phyloP scores from a whole-genome alignment of 2,329 filamentous ascomycete genomes.

The Hymenoscyphus repandus region DNA sequence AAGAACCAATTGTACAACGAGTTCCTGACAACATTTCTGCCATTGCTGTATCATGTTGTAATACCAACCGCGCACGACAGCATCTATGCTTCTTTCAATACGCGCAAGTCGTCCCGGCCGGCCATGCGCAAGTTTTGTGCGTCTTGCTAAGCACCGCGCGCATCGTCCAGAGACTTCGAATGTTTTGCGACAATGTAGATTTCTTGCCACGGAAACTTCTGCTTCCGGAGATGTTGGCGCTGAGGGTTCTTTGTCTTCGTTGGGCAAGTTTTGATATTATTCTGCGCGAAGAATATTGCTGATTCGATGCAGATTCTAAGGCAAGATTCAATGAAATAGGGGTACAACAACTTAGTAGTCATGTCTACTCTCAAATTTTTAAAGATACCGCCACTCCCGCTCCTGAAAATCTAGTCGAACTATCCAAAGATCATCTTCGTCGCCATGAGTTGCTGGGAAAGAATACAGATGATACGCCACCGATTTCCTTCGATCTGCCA shows the following conservation, averaged over 20 bases:
- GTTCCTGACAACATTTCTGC: not conserved
- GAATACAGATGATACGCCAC: slow-evolving; percentile 69
- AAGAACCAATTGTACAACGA: no score
- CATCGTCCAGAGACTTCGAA: slow-evolving; percentile 26
- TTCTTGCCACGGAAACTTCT: slow-evolving; percentile 25
- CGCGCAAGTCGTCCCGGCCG: slow-evolving; percentile 26
- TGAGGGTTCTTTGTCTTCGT: slow-evolving; percentile 11
- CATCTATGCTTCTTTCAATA: slow-evolving; percentile 29
- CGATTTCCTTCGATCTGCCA: slow-evolving; percentile 84
- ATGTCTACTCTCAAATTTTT: slow-evolving; percentile 83
- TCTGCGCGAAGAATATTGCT: slow-evolving; percentile 1
- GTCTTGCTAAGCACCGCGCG: slow-evolving; percentile 45
- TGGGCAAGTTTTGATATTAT: slow-evolving; percentile 8
- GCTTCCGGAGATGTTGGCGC: slow-evolving; percentile 1
- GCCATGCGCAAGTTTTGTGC: slow-evolving; percentile 41
- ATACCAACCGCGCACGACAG: slow-evolving; percentile 17
- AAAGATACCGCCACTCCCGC: slow-evolving; percentile 49
- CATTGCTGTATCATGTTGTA: slow-evolving; percentile 20
- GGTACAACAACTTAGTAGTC: slow-evolving; percentile 84
- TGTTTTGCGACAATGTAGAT: slow-evolving; percentile 41
- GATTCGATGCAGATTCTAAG: slow-evolving; percentile 35
- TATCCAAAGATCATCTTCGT: slow-evolving; percentile 76
- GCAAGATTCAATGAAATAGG: slow-evolving; percentile 87
- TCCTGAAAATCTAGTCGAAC: slow-evolving; percentile 66
- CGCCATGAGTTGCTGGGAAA: slow-evolving; percentile 88